Evolutionary conservation across 2,329 filamentous ascomycete species (phyloP), one percentile per base, ranked within the genome.

Genomic region (Fusarium goolgardi): DNA sequence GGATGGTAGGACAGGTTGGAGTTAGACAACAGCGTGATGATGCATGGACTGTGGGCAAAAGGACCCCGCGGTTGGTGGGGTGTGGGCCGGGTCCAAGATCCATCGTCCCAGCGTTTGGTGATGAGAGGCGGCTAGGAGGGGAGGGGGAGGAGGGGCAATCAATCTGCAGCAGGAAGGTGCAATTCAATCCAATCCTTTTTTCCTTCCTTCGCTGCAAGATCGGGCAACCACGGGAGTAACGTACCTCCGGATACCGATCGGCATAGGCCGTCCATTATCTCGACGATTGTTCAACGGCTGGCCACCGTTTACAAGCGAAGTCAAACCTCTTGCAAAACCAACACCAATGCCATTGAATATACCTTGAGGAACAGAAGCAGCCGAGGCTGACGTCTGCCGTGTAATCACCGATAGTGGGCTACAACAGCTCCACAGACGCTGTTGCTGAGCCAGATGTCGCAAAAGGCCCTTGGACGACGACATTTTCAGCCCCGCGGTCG

Each of bases 391-490:
- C 32, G 67, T 57, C n/a, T 60, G 56, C 55, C 63, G 69, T 62
- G 58, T 59, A 60, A 68, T 64, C 44, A 70, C 55, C 61, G 65
- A 65, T 53, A 67, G 64, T 63, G 68, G 67, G 50, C 63, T 61
- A 60, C 58, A 63, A 35, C 55, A 50, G 71, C 70, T 71, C 71
- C 71, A 74, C 71, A 70, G 64, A 44, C 52, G 50, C 53, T 71
- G 71, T 46, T 64, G 52, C 35, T 70, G 71, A 58, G 56, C 64
- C 64, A 74, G 65, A 71, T 74, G 70, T 69, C 70, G 72, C 64
- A 74, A 72, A 66, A 74, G 69, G 72, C 72, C 65, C 64, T 55
- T 73, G n/a, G 71, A 69, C 58, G 64, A 71, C 59, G 69, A 65
- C 72, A 74, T 73, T 64, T 65, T 50, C 64, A 72, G 66, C 58